phyloP scores from a whole-genome alignment of 768 basidiomycete species.

The Mycena galericulata region DNA sequence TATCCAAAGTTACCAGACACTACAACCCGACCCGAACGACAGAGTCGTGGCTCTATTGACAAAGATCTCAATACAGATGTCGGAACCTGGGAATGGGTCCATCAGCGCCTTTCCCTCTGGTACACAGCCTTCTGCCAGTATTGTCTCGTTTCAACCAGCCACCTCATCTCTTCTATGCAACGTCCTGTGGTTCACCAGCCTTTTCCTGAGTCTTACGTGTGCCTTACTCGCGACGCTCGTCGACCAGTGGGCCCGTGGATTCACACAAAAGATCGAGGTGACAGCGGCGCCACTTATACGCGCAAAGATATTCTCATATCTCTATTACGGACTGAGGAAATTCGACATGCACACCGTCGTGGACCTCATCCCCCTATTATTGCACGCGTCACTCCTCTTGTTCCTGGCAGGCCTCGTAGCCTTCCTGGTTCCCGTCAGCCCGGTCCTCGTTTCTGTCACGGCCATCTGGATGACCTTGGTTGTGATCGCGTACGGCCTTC shows the following conservation, averaged over 20 bases:
- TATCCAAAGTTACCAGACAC: constrained; percentile 6
- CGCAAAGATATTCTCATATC: constrained; percentile 6
- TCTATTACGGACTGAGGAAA: neutral
- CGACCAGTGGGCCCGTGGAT: constrained; percentile 5
- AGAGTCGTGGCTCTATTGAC: neutral
- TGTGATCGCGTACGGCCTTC: neutral
- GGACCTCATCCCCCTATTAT: neutral
- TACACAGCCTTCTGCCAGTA: neutral
- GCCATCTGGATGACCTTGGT: neutral
- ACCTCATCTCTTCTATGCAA: constrained; percentile 3
- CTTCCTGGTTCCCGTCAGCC: constrained; percentile 3
- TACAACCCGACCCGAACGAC: neutral
- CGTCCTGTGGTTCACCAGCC: neutral
- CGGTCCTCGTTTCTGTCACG: neutral
- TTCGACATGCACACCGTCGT: constrained; percentile 14
- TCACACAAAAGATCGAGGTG: neutral
- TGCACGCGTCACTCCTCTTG: constrained; percentile 4
- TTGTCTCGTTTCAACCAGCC: neutral
- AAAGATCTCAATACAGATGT: neutral
- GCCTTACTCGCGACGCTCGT: constrained; percentile 10
- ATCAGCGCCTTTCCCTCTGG: neutral
- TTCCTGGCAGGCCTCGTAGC: constrained; percentile 14
- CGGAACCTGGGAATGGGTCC: neutral
- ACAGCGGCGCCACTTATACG: neutral
- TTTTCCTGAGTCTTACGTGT: constrained; percentile 11